These are phyloP conservation scores for Exophiala bonariae DNA, from an alignment of 2,329 filamentous ascomycete species.

Conservation along the genomic window DNA sequence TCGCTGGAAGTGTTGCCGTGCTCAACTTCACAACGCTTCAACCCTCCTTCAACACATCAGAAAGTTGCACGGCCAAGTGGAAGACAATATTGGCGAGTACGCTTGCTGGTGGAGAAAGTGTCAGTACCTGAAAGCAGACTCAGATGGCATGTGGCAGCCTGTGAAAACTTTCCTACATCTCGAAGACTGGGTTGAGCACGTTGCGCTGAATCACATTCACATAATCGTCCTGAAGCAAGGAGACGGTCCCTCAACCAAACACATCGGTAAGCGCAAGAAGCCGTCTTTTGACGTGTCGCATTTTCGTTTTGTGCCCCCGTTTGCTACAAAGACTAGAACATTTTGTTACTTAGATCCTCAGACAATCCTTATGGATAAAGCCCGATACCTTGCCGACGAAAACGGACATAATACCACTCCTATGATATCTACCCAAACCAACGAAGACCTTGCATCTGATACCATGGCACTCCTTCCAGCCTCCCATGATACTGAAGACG, in stretches of 20 bases:
- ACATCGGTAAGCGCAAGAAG: constrained; percentile 54
- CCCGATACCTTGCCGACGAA: constrained; percentile 23
- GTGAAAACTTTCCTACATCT: constrained; percentile 37
- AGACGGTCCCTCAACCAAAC: constrained; percentile 58
- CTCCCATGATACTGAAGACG: constrained; percentile 28
- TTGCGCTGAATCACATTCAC: constrained; percentile 53
- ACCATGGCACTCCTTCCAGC: constrained; percentile 35
- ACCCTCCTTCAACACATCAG: constrained; percentile 59
- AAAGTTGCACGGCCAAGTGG: constrained; percentile 51
- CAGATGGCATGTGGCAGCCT: constrained; percentile 28
- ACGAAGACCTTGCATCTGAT: constrained; percentile 32
- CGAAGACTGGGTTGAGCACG: constrained; percentile 50
- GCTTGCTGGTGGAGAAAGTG: constrained; percentile 38
- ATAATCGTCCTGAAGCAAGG: constrained; percentile 58
- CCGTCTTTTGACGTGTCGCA: constrained; percentile 20
- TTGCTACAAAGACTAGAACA: constrained; percentile 22
- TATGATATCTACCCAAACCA: constrained; percentile 23
- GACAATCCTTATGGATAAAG: constrained; percentile 21
- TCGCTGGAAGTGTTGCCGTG: constrained; percentile 57
- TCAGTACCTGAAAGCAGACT: constrained; percentile 24
- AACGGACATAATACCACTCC: constrained; percentile 25
- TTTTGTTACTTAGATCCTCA: constrained; percentile 27
- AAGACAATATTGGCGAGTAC: constrained; percentile 15
- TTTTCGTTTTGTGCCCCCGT: constrained; percentile 14
- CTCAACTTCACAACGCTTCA: constrained; percentile 62